Evolutionary conservation across 75 land plant genomes (phyloP).

Genomic region (Selaginella moellendorffii): DNA sequence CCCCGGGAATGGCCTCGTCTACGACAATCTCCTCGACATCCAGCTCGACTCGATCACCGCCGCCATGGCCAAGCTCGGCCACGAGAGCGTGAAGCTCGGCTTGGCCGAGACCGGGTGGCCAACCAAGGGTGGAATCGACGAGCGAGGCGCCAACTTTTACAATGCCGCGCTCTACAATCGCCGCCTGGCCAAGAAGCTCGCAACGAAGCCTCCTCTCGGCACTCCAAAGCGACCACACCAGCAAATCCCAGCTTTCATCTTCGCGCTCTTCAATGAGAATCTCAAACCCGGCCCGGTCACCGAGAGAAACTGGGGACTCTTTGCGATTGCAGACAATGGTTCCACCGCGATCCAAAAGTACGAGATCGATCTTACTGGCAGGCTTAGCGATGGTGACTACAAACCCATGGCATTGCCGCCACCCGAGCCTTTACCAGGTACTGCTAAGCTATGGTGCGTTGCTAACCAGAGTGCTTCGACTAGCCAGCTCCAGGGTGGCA

Average conservation of each 20-base stretch:
- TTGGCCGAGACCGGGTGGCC: constrained; percentile 94
- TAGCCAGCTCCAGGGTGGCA: constrained; percentile 25
- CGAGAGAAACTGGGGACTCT: constrained; percentile 78
- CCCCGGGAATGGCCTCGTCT: constrained; percentile 26
- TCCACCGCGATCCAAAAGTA: constrained; percentile 29
- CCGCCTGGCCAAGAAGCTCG: constrained; percentile 26
- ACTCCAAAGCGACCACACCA: constrained; percentile 53
- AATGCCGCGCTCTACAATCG: constrained; percentile 79
- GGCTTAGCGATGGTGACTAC: constrained; percentile 24
- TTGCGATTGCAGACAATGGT: constrained; percentile 40
- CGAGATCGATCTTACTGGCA: constrained; percentile 53
- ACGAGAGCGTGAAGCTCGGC: constrained; percentile 24
- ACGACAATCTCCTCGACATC: constrained; percentile 58
- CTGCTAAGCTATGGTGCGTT: constrained; percentile 54
- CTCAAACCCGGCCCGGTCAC: constrained; percentile 70
- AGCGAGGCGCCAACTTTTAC: constrained; percentile 46
- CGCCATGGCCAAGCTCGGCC: constrained; percentile 36
- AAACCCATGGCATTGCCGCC: constrained; percentile 25
- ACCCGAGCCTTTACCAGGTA: constrained; percentile 33
- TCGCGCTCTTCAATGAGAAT: constrained; percentile 80
- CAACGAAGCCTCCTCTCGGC: constrained; percentile 32
- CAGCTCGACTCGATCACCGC: constrained; percentile 49
- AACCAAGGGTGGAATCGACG: constrained; percentile 46
- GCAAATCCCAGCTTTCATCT: constrained; percentile 40
- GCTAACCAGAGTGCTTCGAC: constrained; percentile 22